Base-by-base conservation (phyloP, 1,284 basidiomycete species). In the Termitomyces sp. region DNA sequence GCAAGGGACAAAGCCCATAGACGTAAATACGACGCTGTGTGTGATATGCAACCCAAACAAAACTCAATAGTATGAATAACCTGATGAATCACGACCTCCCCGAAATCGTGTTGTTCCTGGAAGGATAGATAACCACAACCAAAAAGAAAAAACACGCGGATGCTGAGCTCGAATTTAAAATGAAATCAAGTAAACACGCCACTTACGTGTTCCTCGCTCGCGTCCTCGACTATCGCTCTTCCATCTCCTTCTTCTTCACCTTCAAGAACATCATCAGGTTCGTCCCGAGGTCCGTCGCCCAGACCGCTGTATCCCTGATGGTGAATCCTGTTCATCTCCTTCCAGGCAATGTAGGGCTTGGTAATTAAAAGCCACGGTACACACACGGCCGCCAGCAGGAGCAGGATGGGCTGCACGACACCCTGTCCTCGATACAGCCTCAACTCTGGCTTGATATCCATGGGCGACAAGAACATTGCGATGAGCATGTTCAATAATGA, bases 21-120 rank as follows among this genome's bases (percentile, higher is more conserved):
- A 73, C 96, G 96, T 51, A 99, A 86, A 74, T 99, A 99, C 21
- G 95, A 98, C 7, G 96, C 97, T 2, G 97, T 99, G 74, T 99
- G 98, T 61, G 97, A 99, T 68, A 99, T 98, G 73, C 96, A 98
- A 19, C 95, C 87, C 38, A 99, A 83, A 69, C 96, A 98, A 78
- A 98, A 99, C 76, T 99, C 97, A 72, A 98, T 98, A 26, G 95
- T 97, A 73, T 96, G 94, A 66, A 99, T 99, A 61, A 97, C 80
- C 71, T 98, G 96, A 75, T 99, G 94, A 57, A 99, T 92, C 41
- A 97, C 83, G 48, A 98, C 84, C 73, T 99, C 96, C 67, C 94
- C 81, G 70, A 98, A 92, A 68, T 98, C 94, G 69, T 94, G 83
- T 50, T 86, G 74, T 67, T 86, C 85, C 84, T 88, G 64, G 61